phyloP scores from a whole-genome alignment of 23 red algal genomes.

The Gracilaria gracilis region DNA sequence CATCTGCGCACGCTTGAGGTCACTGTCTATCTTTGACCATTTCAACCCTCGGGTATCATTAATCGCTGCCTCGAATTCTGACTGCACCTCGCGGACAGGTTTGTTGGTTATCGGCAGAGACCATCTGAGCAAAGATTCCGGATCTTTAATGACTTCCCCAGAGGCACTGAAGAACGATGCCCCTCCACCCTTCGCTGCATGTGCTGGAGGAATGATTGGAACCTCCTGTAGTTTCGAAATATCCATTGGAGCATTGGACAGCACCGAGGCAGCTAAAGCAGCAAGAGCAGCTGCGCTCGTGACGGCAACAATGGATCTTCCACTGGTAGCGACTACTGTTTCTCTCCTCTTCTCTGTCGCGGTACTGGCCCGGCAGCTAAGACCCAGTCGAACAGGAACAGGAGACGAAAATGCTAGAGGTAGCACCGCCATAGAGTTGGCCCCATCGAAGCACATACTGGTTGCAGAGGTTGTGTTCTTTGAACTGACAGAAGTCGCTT shows the following conservation, averaged over 20 bases:
- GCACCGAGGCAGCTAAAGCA: conserved; percentile 8
- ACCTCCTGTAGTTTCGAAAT: conserved; percentile 26
- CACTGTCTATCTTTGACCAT: conserved; percentile 74
- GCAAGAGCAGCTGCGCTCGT: conserved; percentile 16
- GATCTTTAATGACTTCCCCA: conserved; percentile 90
- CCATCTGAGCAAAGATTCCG: conserved; percentile 92
- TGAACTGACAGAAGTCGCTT: neutral
- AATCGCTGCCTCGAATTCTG: conserved; percentile 64
- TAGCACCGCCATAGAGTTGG: neutral
- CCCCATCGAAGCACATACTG: neutral
- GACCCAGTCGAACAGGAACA: neutral
- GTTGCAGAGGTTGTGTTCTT: neutral
- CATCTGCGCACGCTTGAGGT: conserved; percentile 56
- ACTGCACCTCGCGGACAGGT: conserved; percentile 84
- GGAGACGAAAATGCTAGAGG: neutral
- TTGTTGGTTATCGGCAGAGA: conserved; percentile 93
- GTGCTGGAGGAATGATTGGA: conserved; percentile 49
- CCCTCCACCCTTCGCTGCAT: conserved; percentile 64
- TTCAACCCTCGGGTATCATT: conserved; percentile 76
- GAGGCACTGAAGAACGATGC: conserved; percentile 61
- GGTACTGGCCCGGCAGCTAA: neutral
- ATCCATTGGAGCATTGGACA: conserved; percentile 11
- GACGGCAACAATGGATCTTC: neutral
- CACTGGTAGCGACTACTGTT: neutral
- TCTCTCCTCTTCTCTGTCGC: too few relatives aligned